phyloP scores from a whole-genome alignment of 2,329 filamentous ascomycete species.

The Fusarium devonianum region DNA sequence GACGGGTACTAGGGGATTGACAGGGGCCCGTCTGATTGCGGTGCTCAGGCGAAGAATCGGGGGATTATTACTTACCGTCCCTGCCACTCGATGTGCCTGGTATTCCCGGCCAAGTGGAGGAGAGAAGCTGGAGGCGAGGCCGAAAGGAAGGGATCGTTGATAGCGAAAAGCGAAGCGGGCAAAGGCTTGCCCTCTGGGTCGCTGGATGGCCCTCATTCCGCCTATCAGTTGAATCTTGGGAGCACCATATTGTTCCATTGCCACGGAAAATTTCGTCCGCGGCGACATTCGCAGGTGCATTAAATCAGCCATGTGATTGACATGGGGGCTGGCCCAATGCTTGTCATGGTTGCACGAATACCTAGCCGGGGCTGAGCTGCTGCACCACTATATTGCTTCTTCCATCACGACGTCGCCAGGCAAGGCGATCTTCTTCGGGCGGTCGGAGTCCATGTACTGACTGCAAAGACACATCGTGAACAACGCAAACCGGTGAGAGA shows the following conservation, averaged over 20 bases:
- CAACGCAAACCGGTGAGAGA: constrained; percentile 15
- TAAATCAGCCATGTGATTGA: constrained; percentile 40
- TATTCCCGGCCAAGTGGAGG: constrained; percentile 35
- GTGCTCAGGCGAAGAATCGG: constrained; percentile 34
- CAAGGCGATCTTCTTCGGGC: constrained; percentile 17
- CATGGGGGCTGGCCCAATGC: constrained; percentile 34
- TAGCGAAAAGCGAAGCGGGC: constrained; percentile 14
- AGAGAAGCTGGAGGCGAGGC: constrained; percentile 22
- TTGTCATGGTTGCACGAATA: constrained; percentile 37
- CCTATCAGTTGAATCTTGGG: constrained; percentile 34
- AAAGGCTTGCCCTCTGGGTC: too few relatives aligned
- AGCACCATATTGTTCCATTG: constrained; percentile 33
- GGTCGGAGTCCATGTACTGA: constrained; percentile 28
- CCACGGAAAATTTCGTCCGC: constrained; percentile 36
- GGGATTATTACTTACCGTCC: constrained; percentile 36
- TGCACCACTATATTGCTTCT: constrained; percentile 36
- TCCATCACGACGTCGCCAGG: constrained; percentile 26
- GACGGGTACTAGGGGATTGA: constrained; percentile 49
- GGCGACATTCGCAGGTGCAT: constrained; percentile 31
- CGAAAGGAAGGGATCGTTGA: constrained; percentile 22
- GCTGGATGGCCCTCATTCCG: constrained; percentile 17
- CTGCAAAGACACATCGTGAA: constrained; percentile 33
- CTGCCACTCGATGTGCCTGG: constrained; percentile 38
- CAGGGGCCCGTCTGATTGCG: constrained; percentile 40
- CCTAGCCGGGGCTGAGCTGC: constrained; percentile 36